A percentile compares a stretch with the other conserved stretches of the same genome.
Conservation (phyloP, 2,329 filamentous ascomycete genomes). For the Xylariales sp. region DNA sequence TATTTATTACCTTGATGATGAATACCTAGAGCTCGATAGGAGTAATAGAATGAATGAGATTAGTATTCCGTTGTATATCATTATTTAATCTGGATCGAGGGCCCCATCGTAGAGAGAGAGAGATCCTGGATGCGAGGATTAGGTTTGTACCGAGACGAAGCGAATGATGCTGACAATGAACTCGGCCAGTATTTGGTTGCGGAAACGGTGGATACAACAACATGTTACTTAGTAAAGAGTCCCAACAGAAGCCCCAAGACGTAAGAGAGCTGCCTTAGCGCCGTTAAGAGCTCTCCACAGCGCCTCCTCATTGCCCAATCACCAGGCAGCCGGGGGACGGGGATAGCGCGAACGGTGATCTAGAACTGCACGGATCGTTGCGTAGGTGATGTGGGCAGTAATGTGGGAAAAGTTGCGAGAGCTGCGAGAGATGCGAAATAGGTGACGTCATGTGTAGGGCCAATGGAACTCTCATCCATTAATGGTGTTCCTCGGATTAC, state of each 20-base stretch:
- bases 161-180: background rate
- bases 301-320: constrained; percentile 28
- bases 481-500: background rate
- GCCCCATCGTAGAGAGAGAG: background rate
- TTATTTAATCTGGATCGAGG: background rate
- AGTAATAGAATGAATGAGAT: background rate
- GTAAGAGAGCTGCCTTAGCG: constrained; percentile 30
- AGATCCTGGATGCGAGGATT: background rate
- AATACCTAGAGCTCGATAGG: background rate
- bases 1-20: background rate
- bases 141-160: background rate
- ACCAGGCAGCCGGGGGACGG: constrained; percentile 9
- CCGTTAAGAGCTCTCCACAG: constrained; percentile 29
- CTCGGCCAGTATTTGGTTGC: background rate
- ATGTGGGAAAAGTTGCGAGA: background rate
- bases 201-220: constrained; percentile 13
- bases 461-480: constrained; percentile 17
- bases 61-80: background rate
- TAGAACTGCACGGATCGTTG: background rate
- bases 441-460: constrained; percentile 35
- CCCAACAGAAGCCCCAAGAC: background rate
- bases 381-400: too few species aligned
- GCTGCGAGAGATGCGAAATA: constrained; percentile 21
- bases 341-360: constrained; percentile 12
- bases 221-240: background rate